A percentile compares a stretch with the other conserved stretches of the same genome.
These are phyloP conservation scores for Encephalitozoon romaleae DNA, from an alignment of 371 early-diverging fungal species.

Conservation along the genomic window DNA sequence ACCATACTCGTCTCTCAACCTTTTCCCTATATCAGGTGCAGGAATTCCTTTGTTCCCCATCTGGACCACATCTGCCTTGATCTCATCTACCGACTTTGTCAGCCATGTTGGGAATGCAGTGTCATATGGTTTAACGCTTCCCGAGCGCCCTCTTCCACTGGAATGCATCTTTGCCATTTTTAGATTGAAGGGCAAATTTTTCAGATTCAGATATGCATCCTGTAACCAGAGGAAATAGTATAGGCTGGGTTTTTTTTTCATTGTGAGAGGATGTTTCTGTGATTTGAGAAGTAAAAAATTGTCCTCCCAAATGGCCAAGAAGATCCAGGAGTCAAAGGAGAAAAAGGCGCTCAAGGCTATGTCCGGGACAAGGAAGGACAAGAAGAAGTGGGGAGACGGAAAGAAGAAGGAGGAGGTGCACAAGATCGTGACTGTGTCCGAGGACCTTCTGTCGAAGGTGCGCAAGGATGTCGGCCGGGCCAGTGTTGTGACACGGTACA, in stretches of 20 bases:
- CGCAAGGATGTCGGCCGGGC: slow-evolving; percentile 51
- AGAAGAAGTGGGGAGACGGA: slow-evolving; percentile 57
- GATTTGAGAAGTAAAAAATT: background rate
- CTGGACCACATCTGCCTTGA: slow-evolving; percentile 90
- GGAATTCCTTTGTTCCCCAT: slow-evolving; percentile 96
- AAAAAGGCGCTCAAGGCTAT: slow-evolving; percentile 41
- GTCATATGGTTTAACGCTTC: slow-evolving; percentile 94
- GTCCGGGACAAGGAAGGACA: slow-evolving; percentile 47
- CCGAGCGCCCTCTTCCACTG: slow-evolving; percentile 84
- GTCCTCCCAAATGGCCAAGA: slow-evolving; percentile 38
- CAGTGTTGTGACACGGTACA: slow-evolving; percentile 42
- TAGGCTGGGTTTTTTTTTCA: no score
- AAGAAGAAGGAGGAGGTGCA: slow-evolving; percentile 45
- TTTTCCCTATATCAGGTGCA: slow-evolving; percentile 95
- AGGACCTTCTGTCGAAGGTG: slow-evolving; percentile 51
- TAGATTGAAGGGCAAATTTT: slow-evolving; percentile 11
- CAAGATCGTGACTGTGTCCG: slow-evolving; percentile 39
- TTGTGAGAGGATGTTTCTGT: no score
- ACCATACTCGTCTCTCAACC: slow-evolving; percentile 91
- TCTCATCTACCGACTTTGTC: slow-evolving; percentile 84
- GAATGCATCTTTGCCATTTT: slow-evolving; percentile 61
- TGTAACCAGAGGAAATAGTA: background rate
- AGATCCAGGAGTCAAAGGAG: slow-evolving; percentile 53
- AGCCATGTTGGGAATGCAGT: slow-evolving; percentile 91
- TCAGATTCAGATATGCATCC: background rate